Percentiles rank a stretch among this genome's conserved stretches.
Evolutionary conservation across 2,329 filamentous ascomycete genomes (phyloP).

Genomic region (Colletotrichum plurivorum): DNA sequence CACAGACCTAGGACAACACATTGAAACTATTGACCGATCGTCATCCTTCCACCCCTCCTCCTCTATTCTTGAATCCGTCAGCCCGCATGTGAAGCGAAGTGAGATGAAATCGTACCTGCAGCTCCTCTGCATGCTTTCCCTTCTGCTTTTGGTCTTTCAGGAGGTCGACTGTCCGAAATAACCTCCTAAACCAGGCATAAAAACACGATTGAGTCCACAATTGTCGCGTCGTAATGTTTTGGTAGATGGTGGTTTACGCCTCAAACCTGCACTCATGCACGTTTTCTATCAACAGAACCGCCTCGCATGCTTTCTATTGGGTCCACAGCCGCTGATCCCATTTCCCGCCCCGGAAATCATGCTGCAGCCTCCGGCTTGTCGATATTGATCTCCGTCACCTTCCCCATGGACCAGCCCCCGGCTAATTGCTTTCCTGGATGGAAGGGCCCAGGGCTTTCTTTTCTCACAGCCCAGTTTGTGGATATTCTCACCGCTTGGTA

Average conservation of each 20-base stretch:
- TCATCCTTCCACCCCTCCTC: conserved; percentile 18
- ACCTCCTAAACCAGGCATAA: conserved; percentile 7
- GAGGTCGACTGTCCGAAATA: conserved; percentile 1
- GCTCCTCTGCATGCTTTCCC: conserved; percentile 1
- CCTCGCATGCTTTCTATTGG: background rate
- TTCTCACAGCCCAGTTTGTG: background rate
- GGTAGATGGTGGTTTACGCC: background rate
- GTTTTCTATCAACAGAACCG: background rate
- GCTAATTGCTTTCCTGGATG: background rate
- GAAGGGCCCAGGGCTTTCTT: background rate
- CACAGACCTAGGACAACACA: conserved; percentile 10
- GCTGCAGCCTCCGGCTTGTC: conserved; percentile 1
- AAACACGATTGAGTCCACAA: background rate
- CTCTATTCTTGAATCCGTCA: background rate
- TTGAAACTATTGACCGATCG: conserved; percentile 23
- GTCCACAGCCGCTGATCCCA: background rate
- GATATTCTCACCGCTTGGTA: background rate
- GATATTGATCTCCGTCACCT: background rate
- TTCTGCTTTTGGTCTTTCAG: conserved; percentile 1
- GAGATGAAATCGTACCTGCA: conserved; percentile 12
- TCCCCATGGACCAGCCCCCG: background rate
- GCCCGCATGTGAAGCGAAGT: conserved; percentile 3
- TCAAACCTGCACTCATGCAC: background rate
- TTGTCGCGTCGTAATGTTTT: background rate
- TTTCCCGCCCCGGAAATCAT: background rate